Evolutionary conservation across 305 asterid genomes (phyloP).

Genomic region (Fraxinus xanthoxyloides): DNA sequence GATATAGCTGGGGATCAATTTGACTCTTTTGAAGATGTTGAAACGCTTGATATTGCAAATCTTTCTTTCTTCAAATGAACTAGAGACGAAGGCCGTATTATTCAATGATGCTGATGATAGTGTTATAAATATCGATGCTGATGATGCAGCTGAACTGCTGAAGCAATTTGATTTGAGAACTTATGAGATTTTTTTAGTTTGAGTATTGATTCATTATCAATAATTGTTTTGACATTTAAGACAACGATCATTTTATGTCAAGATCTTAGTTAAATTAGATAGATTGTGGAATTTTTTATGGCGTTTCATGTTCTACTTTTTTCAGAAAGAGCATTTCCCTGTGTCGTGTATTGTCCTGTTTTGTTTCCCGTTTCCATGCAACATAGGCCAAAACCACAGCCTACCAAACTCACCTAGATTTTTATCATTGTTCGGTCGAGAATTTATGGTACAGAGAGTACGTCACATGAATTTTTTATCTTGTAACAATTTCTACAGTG

Average conservation of each 20-base stretch:
- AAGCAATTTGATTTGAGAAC: no score
- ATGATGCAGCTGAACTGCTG: not conserved
- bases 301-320: no score
- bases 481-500: not conserved
- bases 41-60: not conserved
- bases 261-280: no score
- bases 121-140: not conserved
- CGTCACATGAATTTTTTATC: not conserved
- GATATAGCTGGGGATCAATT: not conserved
- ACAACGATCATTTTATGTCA: no score
- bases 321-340: no score
- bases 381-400: not conserved
- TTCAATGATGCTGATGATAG: not conserved
- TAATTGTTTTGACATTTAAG: no score
- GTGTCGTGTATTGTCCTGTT: no score
- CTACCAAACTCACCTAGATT: not conserved
- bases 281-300: no score
- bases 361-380: not conserved
- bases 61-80: not conserved
- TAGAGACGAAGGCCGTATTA: not conserved
- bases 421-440: not conserved
- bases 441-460: not conserved
- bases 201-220: no score
- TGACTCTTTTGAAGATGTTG: not conserved
- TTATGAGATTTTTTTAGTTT: no score